phyloP scores from a whole-genome alignment of 2,329 filamentous ascomycete species.

The Lachnellula suecica region DNA sequence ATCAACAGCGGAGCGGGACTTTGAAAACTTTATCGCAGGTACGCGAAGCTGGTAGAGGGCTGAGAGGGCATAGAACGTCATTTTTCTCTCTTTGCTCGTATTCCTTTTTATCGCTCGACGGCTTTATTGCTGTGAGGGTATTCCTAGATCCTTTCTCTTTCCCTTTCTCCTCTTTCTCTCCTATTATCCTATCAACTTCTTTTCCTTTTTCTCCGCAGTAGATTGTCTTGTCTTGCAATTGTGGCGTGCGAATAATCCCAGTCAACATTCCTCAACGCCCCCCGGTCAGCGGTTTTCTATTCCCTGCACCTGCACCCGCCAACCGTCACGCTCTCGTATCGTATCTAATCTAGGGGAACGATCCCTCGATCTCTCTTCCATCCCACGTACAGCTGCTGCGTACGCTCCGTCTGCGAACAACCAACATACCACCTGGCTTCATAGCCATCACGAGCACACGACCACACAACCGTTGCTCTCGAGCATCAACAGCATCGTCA shows the following conservation, averaged over 20 bases:
- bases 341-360: slow-evolving; percentile 22
- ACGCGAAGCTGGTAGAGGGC: too few relatives aligned
- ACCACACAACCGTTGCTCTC: background rate
- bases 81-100: too few relatives aligned
- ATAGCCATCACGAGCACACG: background rate
- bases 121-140: too few relatives aligned
- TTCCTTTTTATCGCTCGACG: too few relatives aligned
- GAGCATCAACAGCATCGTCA: background rate
- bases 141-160: too few relatives aligned
- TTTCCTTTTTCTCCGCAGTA: background rate
- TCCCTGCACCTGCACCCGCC: slow-evolving; percentile 7
- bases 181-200: background rate
- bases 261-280: slow-evolving; percentile 15
- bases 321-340: background rate
- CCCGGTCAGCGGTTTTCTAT: background rate
- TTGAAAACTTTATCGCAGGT: too few relatives aligned
- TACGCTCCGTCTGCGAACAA: background rate
- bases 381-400: slow-evolving; percentile 2
- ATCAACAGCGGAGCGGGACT: too few relatives aligned
- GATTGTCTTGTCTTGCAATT: background rate
- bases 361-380: background rate
- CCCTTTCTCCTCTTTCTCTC: background rate
- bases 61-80: too few relatives aligned
- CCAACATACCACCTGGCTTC: background rate
- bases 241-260: background rate